phyloP scores from a whole-genome alignment of 2,329 filamentous ascomycete species.

The Botryosphaeria dothidea region DNA sequence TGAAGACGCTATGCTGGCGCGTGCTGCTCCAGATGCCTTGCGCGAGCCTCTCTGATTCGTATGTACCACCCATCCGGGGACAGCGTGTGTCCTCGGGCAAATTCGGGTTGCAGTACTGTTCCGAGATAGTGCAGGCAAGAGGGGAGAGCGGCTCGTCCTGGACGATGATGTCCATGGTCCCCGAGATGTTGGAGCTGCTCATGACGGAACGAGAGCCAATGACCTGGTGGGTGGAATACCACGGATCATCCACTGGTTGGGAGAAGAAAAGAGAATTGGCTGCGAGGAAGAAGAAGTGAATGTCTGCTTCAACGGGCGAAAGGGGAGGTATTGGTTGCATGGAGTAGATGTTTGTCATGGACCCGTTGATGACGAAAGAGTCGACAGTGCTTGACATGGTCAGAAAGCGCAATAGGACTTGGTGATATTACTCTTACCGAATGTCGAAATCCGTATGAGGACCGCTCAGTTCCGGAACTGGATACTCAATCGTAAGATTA shows the following conservation, averaged over 20 bases:
- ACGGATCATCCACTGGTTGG: not conserved
- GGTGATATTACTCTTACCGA: not conserved
- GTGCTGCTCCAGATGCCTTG: not conserved
- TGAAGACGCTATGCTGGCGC: not conserved
- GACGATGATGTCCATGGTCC: not conserved
- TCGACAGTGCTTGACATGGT: not conserved
- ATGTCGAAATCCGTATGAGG: not conserved
- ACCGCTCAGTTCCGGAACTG: not conserved
- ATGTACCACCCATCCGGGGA: slow-evolving; percentile 3
- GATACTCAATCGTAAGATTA: not conserved
- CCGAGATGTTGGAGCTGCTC: not conserved
- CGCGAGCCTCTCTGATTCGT: not conserved
- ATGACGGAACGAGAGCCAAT: not conserved
- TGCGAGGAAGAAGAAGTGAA: slow-evolving; percentile 27
- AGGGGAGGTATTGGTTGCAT: not conserved
- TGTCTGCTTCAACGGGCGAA: not conserved
- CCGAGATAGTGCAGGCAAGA: slow-evolving; percentile 17
- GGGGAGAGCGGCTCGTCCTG: slow-evolving; percentile 7
- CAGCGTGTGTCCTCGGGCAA: not conserved
- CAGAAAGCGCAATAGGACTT: not conserved
- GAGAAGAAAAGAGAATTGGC: slow-evolving; percentile 29
- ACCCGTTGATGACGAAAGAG: not conserved
- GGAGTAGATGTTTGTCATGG: not conserved
- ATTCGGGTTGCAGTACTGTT: slow-evolving; percentile 22
- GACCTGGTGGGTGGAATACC: not conserved